A percentile compares a stretch with the other conserved stretches of the same genome.
Evolutionary conservation across 768 basidiomycete species (phyloP).

Genomic region (Clavaria fumosa): DNA sequence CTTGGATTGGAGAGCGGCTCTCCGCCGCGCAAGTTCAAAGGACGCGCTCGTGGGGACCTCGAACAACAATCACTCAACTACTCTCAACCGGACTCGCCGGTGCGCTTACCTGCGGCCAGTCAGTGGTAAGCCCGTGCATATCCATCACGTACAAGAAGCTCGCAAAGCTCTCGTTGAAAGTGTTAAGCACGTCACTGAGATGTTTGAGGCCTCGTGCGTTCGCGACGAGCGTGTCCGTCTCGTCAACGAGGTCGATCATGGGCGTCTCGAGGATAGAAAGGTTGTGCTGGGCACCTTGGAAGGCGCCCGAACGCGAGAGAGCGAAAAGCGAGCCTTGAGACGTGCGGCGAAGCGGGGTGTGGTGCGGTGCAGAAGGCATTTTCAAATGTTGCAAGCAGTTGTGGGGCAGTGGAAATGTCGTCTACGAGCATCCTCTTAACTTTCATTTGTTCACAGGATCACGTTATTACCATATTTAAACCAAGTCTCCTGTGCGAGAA

Average conservation of each 20-base stretch:
- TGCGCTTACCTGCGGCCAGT: slow-evolving; percentile 67
- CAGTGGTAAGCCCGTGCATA: slow-evolving; percentile 89
- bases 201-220: slow-evolving; percentile 59
- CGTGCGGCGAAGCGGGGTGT: slow-evolving; percentile 76
- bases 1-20: slow-evolving; percentile 35
- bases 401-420: neutral
- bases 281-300: slow-evolving; percentile 65
- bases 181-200: slow-evolving; percentile 60
- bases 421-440: too few species aligned
- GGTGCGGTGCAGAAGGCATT: slow-evolving; percentile 36
- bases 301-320: slow-evolving; percentile 61
- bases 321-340: slow-evolving; percentile 86
- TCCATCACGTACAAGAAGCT: slow-evolving; percentile 85
- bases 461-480: too few species aligned
- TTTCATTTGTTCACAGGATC: too few species aligned
- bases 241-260: slow-evolving; percentile 77
- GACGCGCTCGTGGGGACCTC: slow-evolving; percentile 50
- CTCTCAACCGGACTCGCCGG: slow-evolving; percentile 1
- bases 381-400: slow-evolving; percentile 24
- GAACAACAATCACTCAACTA: neutral
- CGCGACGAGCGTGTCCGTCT: slow-evolving; percentile 62
- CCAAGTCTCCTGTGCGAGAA: too few species aligned
- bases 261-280: slow-evolving; percentile 77
- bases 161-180: slow-evolving; percentile 88
- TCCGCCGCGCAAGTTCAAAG: slow-evolving; percentile 38